A percentile compares a stretch with the other conserved stretches of the same genome.
Conservation (phyloP, 176 grass and related monocot species). For the Aegilops tauschii region DNA sequence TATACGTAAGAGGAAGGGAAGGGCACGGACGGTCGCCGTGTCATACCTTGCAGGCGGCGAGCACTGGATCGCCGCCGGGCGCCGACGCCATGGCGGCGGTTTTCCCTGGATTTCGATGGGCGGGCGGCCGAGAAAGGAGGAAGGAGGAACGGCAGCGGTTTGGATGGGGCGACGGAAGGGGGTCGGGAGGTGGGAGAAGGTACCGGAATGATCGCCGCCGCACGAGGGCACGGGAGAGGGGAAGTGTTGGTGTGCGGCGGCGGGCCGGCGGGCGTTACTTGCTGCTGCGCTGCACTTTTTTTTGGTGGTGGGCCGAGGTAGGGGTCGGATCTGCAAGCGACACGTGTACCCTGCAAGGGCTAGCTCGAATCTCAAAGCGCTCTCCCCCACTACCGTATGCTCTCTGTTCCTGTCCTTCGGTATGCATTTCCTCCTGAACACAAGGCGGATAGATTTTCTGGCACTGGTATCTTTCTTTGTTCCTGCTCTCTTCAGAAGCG, state of each 20-base stretch:
- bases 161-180: background rate
- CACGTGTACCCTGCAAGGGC: background rate
- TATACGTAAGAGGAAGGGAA: background rate
- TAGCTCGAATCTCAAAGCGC: background rate
- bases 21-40: background rate
- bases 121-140: background rate
- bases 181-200: background rate
- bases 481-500: background rate
- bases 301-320: background rate
- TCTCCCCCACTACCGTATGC: background rate
- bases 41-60: conserved; percentile 13
- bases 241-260: conserved; percentile 4
- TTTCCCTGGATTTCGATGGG: background rate
- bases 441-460: background rate
- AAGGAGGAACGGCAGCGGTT: background rate
- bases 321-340: background rate
- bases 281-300: background rate
- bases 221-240: background rate
- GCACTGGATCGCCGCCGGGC: conserved; percentile 9
- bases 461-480: background rate
- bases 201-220: background rate
- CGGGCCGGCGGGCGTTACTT: background rate
- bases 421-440: background rate
- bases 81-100: conserved; percentile 1
- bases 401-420: background rate